phyloP scores from a whole-genome alignment of 179 eudicot species.

The Gypsophila paniculata region DNA sequence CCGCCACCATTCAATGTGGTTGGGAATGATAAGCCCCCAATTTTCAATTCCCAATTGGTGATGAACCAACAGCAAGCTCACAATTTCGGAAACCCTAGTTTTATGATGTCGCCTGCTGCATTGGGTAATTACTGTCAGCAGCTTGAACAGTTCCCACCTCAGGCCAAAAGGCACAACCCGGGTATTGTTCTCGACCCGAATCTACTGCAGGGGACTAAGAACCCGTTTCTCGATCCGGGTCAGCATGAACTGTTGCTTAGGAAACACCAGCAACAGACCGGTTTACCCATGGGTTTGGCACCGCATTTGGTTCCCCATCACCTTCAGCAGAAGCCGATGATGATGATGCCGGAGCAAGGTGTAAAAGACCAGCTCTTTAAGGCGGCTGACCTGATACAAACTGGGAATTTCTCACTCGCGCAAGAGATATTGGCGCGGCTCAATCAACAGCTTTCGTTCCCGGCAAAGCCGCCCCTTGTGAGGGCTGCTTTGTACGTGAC shows the following conservation, averaged over 20 bases:
- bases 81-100: slow-evolving; percentile 41
- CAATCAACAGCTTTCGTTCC: slow-evolving; percentile 93
- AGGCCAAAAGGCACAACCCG: slow-evolving; percentile 55
- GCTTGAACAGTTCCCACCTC: slow-evolving; percentile 46
- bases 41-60: slow-evolving; percentile 47
- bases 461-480: slow-evolving; percentile 61
- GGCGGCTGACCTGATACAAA: slow-evolving; percentile 71
- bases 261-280: slow-evolving; percentile 34
- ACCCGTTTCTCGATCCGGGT: slow-evolving; percentile 34
- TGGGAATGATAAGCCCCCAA: slow-evolving; percentile 46
- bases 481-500: slow-evolving; percentile 75
- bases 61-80: slow-evolving; percentile 51
- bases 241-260: slow-evolving; percentile 26
- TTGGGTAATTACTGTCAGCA: slow-evolving; percentile 26
- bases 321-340: slow-evolving; percentile 38
- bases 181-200: slow-evolving; percentile 27
- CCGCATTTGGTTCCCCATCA: slow-evolving; percentile 24
- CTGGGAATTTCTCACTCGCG: slow-evolving; percentile 84
- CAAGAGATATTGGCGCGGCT: slow-evolving; percentile 99
- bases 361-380: slow-evolving; percentile 67
- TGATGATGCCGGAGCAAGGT: slow-evolving; percentile 46
- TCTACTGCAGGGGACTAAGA: slow-evolving; percentile 18
- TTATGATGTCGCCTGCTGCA: slow-evolving; percentile 35
- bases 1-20: slow-evolving; percentile 22
- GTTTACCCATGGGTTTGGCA: slow-evolving; percentile 25